Conservation (phyloP, 805 yeast genomes). For the Starmerella bacillaris region DNA sequence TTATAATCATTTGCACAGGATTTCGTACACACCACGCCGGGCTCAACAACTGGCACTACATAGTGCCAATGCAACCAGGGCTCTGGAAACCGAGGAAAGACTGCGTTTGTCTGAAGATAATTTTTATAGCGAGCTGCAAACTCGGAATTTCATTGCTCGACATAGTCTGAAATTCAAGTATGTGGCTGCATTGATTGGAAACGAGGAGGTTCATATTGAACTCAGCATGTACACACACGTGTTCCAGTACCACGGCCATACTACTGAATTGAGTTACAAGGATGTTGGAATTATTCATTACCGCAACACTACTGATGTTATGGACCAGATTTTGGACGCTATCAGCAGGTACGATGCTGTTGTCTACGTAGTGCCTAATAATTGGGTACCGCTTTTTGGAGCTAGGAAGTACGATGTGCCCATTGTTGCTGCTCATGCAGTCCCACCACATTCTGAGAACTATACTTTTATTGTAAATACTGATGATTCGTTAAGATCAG, state of each 20-base stretch:
- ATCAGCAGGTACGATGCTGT: constrained; percentile 1
- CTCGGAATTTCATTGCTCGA: background rate
- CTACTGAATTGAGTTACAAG: background rate
- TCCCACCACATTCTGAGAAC: background rate
- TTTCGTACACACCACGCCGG: constrained; percentile 9
- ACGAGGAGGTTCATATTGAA: background rate
- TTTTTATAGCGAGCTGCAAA: background rate
- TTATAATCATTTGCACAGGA: constrained; percentile 17
- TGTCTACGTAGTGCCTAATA: constrained; percentile 3
- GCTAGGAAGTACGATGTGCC: constrained; percentile 6
- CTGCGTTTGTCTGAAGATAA: background rate
- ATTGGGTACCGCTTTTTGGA: constrained; percentile 10
- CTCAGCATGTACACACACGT: background rate
- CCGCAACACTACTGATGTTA: background rate
- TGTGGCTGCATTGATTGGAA: background rate
- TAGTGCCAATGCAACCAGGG: background rate
- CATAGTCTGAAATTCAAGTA: background rate
- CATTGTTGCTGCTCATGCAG: constrained; percentile 1
- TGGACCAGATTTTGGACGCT: constrained; percentile 1
- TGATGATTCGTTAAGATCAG: too few species aligned
- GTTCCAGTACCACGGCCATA: background rate
- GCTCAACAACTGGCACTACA: constrained; percentile 11
- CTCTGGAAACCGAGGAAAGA: background rate
- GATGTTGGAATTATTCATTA: background rate
- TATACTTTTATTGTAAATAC: background rate